Conservation (phyloP, 805 yeast species). For the Pichia nanzhaoensis region DNA sequence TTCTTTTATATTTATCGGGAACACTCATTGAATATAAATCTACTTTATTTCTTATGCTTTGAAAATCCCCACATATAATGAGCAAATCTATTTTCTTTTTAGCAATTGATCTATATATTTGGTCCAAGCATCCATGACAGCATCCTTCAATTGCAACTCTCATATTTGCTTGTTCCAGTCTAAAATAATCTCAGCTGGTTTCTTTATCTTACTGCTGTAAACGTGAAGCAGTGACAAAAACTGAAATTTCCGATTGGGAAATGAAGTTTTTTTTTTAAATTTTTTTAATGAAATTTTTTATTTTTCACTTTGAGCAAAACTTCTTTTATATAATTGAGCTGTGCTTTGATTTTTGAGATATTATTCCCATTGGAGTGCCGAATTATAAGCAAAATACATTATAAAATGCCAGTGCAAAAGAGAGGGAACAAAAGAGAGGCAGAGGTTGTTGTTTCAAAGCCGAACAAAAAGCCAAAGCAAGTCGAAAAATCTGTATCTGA, state of each 20-base stretch:
- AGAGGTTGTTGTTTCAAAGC: slow-evolving; percentile 9
- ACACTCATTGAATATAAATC: slow-evolving; percentile 71
- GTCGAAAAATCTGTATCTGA: slow-evolving; percentile 18
- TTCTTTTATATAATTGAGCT: no score
- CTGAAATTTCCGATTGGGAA: background rate
- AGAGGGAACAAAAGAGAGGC: slow-evolving; percentile 19
- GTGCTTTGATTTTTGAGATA: background rate
- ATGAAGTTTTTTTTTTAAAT: background rate
- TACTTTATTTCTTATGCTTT: slow-evolving; percentile 56
- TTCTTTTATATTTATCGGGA: slow-evolving; percentile 63
- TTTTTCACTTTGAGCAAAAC: no score
- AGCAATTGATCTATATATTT: slow-evolving; percentile 39
- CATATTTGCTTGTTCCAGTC: slow-evolving; percentile 6
- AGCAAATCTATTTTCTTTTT: slow-evolving; percentile 45
- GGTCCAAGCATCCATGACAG: slow-evolving; percentile 72
- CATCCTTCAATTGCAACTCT: slow-evolving; percentile 79
- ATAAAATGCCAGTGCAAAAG: slow-evolving; percentile 17
- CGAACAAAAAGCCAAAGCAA: slow-evolving; percentile 25
- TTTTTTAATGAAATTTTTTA: background rate
- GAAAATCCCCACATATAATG: slow-evolving; percentile 88
- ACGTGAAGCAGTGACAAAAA: no score
- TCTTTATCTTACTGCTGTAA: no score
- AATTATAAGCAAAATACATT: background rate
- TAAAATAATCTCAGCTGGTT: background rate
- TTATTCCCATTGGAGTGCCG: background rate